These are phyloP conservation scores for Vigna nakashimae DNA, from an alignment of 306 rosid genomes.

Conservation along the genomic window DNA sequence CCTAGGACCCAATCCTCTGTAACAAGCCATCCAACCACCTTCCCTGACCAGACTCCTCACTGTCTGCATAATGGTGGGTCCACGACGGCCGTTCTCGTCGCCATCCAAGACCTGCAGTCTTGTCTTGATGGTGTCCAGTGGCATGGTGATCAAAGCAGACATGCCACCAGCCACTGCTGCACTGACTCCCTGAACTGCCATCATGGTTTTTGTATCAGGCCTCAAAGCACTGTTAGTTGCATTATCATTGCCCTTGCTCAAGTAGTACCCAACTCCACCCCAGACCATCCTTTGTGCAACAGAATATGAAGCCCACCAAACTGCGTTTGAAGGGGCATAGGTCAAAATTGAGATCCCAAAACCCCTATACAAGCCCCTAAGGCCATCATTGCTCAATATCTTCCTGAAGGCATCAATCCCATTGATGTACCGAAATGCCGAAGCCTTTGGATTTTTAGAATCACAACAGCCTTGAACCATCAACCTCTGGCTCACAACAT, in stretches of 20 bases:
- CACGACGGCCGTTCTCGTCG: slow-evolving; percentile 82
- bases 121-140: slow-evolving; percentile 85
- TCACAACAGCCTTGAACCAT: slow-evolving; percentile 71
- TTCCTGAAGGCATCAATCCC: slow-evolving; percentile 86
- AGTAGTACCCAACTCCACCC: slow-evolving; percentile 72
- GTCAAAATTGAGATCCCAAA: slow-evolving; percentile 73
- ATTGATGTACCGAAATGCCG: slow-evolving; percentile 56
- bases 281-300: slow-evolving; percentile 78
- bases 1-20: slow-evolving; percentile 87
- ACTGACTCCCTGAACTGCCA: slow-evolving; percentile 91
- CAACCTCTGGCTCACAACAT: slow-evolving; percentile 60
- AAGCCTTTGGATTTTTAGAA: slow-evolving; percentile 50
- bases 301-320: slow-evolving; percentile 96
- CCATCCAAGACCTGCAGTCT: slow-evolving; percentile 87
- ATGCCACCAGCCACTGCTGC: slow-evolving; percentile 94
- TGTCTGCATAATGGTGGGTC: slow-evolving; percentile 73
- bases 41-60: slow-evolving; percentile 77
- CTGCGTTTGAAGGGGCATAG: slow-evolving; percentile 85
- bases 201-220: slow-evolving; percentile 72
- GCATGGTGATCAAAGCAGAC: slow-evolving; percentile 90
- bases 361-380: slow-evolving; percentile 67
- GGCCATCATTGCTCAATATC: slow-evolving; percentile 70
- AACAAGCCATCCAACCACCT: slow-evolving; percentile 93
- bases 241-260: slow-evolving; percentile 47
- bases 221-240: slow-evolving; percentile 41